phyloP scores from a whole-genome alignment of 192 early-diverging fungal species.

The Rhizophagus sp. region DNA sequence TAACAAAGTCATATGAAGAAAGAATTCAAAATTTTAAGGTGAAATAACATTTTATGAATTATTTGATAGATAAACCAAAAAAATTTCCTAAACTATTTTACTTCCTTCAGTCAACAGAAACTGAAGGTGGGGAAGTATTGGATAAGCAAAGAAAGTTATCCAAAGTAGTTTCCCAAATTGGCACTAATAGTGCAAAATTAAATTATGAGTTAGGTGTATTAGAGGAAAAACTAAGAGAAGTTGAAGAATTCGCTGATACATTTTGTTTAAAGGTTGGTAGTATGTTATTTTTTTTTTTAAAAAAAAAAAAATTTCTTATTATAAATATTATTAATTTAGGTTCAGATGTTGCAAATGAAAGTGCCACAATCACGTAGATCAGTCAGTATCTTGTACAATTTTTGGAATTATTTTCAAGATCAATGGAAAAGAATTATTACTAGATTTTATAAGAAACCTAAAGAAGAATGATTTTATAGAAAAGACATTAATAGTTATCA shows the following conservation, averaged over 20 bases:
- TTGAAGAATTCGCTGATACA: constrained; percentile 42
- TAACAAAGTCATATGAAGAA: constrained; percentile 14
- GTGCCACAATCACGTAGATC: constrained; percentile 43
- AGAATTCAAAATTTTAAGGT: constrained; percentile 28
- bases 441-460: background rate
- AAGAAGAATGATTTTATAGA: background rate
- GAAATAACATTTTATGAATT: background rate
- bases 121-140: constrained; percentile 16
- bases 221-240: constrained; percentile 47
- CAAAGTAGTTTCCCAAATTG: constrained; percentile 32
- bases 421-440: constrained; percentile 36
- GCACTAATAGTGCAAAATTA: constrained; percentile 40
- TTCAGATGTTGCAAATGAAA: constrained; percentile 36
- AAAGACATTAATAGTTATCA: background rate
- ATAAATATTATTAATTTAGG: constrained; percentile 24
- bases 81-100: background rate
- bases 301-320: background rate
- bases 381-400: constrained; percentile 37
- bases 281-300: background rate
- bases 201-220: constrained; percentile 44
- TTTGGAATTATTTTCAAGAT: constrained; percentile 45
- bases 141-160: constrained; percentile 34
- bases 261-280: constrained; percentile 43
- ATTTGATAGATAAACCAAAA: background rate
- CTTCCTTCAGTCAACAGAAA: constrained; percentile 19